Evolutionary conservation across 148 eudicot genomes (phyloP), one percentile per base, ranked within the genome.

Genomic region (Rhododendron griersonianum): DNA sequence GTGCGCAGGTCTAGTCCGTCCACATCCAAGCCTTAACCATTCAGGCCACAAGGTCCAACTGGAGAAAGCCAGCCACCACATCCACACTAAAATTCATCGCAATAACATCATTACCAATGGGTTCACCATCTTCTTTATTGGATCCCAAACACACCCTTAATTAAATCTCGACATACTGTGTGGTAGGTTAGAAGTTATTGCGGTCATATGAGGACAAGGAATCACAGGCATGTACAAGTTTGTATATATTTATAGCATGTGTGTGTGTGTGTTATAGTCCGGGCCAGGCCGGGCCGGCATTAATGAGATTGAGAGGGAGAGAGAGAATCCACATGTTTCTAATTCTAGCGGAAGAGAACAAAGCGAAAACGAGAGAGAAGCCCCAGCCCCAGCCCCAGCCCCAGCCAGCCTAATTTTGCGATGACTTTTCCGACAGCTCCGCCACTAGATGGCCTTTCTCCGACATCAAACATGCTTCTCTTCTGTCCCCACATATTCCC

Each of bases 271-370:
- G 25, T 6, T 5, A 10, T 11, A 8, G 74, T 67, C 35, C 15
- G 33, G 8, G 2, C 4, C 15, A 1, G 28, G 8, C 11, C 18
- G 30, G 44, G 45, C 45, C 45, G 82, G 61, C 15, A 61, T 7
- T 16, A 30, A n/a, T 41, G 23, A 44, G 23, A 53, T 4, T 39
- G n/a, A 35, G 15, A 4, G 19, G 57, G n/a, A 53, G 3, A 11
- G 51, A 53, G 85, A 83, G 78, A 23, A 74, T 73, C 91, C 91
- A 91, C 91, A 86, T 91, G 87, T 89, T 88, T 53, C 18, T 15
- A 13, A 53, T 15, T 85, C 86, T 59, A 73, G 83, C 48, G 81
- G 82, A 87, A 89, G 53, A 87, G 92, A 87, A 89, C 85, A 90
- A 88, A 90, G 85, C 86, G 59, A 83, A 47, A 88, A 11, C 14